Conservation (phyloP, 2,329 filamentous ascomycete species). For the Colletotrichum ledebouriae region DNA sequence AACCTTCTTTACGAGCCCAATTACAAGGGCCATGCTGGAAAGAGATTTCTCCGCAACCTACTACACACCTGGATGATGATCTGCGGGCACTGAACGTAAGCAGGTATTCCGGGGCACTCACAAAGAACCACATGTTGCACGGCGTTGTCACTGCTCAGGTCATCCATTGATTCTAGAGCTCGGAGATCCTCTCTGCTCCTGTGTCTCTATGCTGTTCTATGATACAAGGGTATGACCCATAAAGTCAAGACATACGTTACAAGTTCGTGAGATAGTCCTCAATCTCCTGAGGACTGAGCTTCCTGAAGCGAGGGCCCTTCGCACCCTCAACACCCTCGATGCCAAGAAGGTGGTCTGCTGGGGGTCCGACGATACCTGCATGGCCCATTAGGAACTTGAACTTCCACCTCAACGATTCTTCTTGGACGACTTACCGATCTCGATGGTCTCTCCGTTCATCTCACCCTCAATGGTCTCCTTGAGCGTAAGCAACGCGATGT, state of each 20-base stretch:
- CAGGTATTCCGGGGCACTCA: background rate
- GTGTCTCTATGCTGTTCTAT: constrained; percentile 50
- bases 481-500: constrained; percentile 95
- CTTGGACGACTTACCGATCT: constrained; percentile 79
- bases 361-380: constrained; percentile 91
- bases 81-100: constrained; percentile 2
- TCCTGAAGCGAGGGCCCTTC: constrained; percentile 88
- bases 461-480: constrained; percentile 99
- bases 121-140: background rate
- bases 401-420: background rate
- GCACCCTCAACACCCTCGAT: constrained; percentile 90
- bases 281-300: constrained; percentile 97
- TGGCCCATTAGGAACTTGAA: background rate
- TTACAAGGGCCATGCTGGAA: background rate
- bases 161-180: constrained; percentile 43
- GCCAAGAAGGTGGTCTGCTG: constrained; percentile 92
- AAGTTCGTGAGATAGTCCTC: constrained; percentile 99
- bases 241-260: constrained; percentile 63
- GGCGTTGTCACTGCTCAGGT: constrained; percentile 27
- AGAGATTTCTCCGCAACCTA: too few relatives aligned
- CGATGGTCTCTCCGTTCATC: constrained; percentile 98
- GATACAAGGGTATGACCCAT: constrained; percentile 52
- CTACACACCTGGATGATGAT: too few relatives aligned
- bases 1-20: background rate
- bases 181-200: constrained; percentile 29